Conservation (phyloP, 495 filamentous ascomycete species). For the Neurospora sp. region DNA sequence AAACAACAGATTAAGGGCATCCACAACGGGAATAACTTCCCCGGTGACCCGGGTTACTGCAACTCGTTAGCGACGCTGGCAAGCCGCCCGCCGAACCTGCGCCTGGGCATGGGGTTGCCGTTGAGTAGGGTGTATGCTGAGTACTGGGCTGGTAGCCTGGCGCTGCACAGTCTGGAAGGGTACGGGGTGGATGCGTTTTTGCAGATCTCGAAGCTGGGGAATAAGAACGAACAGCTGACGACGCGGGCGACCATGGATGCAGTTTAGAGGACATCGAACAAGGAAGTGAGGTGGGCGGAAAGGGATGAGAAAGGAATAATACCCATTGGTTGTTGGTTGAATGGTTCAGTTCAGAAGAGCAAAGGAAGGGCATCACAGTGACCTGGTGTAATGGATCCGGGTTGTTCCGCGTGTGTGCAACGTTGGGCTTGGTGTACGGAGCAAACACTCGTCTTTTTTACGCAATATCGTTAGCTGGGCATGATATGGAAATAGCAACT, state of each 20-base stretch:
- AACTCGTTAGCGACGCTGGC: constrained; percentile 68
- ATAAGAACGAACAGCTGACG: constrained; percentile 94
- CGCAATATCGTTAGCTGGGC: background rate
- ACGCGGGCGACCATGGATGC: constrained; percentile 84
- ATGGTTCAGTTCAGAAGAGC: background rate
- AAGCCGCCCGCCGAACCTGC: constrained; percentile 73
- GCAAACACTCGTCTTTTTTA: background rate
- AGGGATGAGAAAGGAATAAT: background rate
- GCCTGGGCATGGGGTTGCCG: constrained; percentile 87
- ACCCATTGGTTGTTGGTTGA: background rate
- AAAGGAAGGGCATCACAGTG: background rate
- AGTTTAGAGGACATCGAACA: constrained; percentile 39
- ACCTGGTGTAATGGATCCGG: background rate
- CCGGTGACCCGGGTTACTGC: constrained; percentile 23
- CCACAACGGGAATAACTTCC: constrained; percentile 1
- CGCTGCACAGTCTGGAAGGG: constrained; percentile 87
- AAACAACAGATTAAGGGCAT: background rate
- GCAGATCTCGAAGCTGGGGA: constrained; percentile 93
- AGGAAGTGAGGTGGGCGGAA: background rate
- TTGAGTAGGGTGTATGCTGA: constrained; percentile 94
- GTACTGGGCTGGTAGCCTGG: constrained; percentile 93
- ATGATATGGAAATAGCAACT: background rate
- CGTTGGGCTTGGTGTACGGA: background rate
- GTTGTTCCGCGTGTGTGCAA: background rate
- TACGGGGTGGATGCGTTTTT: constrained; percentile 97